phyloP scores from a whole-genome alignment of 306 rosid species.

The Mucuna pruriens region DNA sequence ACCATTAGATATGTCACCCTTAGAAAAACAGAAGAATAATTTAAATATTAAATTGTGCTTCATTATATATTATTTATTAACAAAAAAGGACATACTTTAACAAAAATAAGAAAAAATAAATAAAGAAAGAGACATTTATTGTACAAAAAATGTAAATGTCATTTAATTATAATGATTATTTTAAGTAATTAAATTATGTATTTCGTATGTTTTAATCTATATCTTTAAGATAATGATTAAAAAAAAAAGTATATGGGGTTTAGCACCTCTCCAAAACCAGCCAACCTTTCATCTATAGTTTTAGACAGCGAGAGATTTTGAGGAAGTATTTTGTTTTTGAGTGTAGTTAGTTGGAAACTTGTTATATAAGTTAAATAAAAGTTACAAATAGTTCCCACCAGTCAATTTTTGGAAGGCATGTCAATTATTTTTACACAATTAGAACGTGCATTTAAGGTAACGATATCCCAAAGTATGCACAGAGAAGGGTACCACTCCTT shows the following conservation, averaged over 20 bases:
- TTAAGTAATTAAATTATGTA: neutral
- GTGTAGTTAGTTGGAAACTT: constrained; percentile 19
- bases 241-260: neutral
- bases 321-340: constrained; percentile 10
- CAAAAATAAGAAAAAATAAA: neutral
- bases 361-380: neutral
- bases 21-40: too few species aligned
- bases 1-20: too few species aligned
- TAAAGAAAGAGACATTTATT: neutral
- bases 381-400: neutral
- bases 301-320: neutral
- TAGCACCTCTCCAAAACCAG: neutral
- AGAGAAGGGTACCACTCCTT: neutral
- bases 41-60: too few species aligned
- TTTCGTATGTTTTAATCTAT: neutral
- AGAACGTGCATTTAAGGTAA: constrained; percentile 12
- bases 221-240: neutral
- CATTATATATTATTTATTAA: neutral
- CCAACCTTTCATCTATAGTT: neutral
- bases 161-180: neutral
- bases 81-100: neutral
- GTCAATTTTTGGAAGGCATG: neutral
- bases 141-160: neutral
- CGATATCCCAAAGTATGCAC: neutral
- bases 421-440: neutral